Evolutionary conservation across 2,329 filamentous ascomycete species (phyloP).

Genomic region (Penicillium sp.): DNA sequence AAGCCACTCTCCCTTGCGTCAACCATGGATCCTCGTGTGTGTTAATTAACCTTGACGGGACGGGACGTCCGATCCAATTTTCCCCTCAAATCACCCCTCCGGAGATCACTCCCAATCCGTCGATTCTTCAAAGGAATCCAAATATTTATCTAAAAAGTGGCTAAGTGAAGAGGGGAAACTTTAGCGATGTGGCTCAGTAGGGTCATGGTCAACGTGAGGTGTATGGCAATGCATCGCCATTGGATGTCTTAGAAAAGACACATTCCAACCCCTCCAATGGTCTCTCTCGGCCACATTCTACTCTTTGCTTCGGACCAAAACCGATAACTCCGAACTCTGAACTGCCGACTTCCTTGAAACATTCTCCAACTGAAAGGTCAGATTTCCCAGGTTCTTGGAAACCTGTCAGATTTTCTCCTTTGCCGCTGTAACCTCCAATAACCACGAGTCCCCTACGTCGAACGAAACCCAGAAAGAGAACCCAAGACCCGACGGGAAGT

Average conservation of each 20-base stretch:
- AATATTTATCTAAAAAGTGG: constrained; percentile 5
- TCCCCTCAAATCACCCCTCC: background rate
- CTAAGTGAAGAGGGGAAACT: constrained; percentile 13
- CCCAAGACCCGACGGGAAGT: background rate
- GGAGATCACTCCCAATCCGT: constrained; percentile 5
- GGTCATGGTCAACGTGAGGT: constrained; percentile 8
- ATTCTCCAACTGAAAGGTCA: background rate
- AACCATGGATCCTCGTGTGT: constrained; percentile 31
- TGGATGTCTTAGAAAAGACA: constrained; percentile 16
- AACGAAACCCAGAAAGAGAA: constrained; percentile 4
- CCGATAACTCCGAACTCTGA: background rate
- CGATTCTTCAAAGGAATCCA: constrained; percentile 1
- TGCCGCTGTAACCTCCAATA: constrained; percentile 9
- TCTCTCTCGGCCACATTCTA: constrained; percentile 21
- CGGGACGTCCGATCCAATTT: constrained; percentile 29
- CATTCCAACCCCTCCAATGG: constrained; percentile 25
- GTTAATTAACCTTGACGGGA: constrained; percentile 39
- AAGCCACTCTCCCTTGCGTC: constrained; percentile 30
- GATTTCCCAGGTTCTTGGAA: background rate
- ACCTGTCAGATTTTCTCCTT: constrained; percentile 1
- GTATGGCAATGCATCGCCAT: constrained; percentile 8
- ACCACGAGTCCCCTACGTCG: background rate
- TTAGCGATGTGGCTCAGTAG: constrained; percentile 22
- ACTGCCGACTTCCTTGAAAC: background rate
- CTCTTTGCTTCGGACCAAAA: background rate